Conservation (phyloP, 805 yeast genomes). For the Wickerhamomyces bisporus region DNA sequence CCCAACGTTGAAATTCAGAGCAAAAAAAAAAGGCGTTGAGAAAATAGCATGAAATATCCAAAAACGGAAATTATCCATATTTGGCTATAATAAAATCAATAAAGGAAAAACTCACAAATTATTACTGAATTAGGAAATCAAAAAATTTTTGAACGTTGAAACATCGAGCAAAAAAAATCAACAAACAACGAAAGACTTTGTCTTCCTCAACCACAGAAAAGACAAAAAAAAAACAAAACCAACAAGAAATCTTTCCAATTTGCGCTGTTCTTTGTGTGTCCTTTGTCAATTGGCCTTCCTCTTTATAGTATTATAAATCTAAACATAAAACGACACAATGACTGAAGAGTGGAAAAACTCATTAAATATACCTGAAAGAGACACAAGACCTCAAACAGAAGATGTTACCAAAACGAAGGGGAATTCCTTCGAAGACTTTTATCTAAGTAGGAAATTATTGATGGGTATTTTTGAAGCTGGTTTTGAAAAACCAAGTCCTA, state of each 20-base stretch:
- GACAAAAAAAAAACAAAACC: neutral
- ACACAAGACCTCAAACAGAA: constrained; percentile 93
- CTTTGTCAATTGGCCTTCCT: too few species aligned
- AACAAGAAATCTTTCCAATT: neutral
- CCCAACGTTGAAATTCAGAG: too few species aligned
- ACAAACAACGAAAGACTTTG: neutral
- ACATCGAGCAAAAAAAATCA: too few species aligned
- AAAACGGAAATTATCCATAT: neutral
- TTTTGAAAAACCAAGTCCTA: constrained; percentile 95
- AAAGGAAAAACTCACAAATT: neutral
- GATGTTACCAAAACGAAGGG: constrained; percentile 93
- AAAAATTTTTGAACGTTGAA: too few species aligned
- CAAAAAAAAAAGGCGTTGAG: too few species aligned
- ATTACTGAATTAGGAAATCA: neutral
- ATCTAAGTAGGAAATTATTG: constrained; percentile 83
- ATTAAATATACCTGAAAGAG: constrained; percentile 75
- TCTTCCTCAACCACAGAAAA: neutral
- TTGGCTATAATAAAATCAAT: neutral
- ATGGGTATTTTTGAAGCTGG: constrained; percentile 99
- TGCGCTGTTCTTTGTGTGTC: too few species aligned
- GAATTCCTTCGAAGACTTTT: constrained; percentile 85
- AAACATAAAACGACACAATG: too few species aligned
- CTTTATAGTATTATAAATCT: too few species aligned
- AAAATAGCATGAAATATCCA: too few species aligned
- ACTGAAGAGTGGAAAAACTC: constrained; percentile 68